These are phyloP conservation scores for Myriosclerotinia scirpicola DNA, from an alignment of 2,329 filamentous ascomycete species.

Conservation along the genomic window DNA sequence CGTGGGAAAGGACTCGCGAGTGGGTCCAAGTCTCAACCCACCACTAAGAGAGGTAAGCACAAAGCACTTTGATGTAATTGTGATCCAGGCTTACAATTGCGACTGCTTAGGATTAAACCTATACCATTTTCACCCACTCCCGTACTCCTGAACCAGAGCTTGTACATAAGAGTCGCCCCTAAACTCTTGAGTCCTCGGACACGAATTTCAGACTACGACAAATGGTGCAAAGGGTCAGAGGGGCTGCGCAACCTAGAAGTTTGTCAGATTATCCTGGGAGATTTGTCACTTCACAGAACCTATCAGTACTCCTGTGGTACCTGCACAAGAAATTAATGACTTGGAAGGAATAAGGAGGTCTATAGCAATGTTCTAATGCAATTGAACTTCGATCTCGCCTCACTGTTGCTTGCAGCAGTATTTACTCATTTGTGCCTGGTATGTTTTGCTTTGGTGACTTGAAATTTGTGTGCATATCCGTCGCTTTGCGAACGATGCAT, in stretches of 20 bases:
- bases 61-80: too few species aligned
- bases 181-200: background rate
- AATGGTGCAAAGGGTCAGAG: background rate
- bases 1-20: too few species aligned
- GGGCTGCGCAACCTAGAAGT: background rate
- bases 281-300: background rate
- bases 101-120: too few species aligned
- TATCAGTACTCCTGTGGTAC: background rate
- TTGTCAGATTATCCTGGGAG: background rate
- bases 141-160: background rate
- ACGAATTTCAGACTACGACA: background rate
- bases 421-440: background rate
- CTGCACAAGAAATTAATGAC: background rate
- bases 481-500: background rate
- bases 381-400: background rate
- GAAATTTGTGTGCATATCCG: background rate
- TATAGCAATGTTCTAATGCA: background rate
- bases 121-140: too few species aligned
- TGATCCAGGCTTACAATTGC: too few species aligned
- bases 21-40: too few species aligned
- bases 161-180: background rate
- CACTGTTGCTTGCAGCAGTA: background rate
- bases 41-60: too few species aligned
- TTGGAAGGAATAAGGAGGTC: background rate
- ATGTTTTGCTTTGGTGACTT: background rate